Conservation (phyloP, 1,284 basidiomycete species). For the Earliella scabrosa region DNA sequence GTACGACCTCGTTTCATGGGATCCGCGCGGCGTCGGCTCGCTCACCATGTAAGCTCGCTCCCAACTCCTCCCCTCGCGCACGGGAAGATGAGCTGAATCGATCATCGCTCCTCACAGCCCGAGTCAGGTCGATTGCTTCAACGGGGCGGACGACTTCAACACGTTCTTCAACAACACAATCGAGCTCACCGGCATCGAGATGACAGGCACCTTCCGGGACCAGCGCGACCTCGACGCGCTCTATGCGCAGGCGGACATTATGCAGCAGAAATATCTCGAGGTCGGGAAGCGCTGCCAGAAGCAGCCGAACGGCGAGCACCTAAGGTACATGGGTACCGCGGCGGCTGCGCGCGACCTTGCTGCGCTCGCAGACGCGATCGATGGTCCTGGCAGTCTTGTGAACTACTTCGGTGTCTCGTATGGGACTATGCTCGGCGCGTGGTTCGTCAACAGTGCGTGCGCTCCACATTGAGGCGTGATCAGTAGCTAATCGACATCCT, state of each 20-base stretch:
- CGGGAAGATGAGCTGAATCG: too few relatives aligned
- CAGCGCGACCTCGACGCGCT: conserved; percentile 1
- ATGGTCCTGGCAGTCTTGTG: conserved; percentile 14
- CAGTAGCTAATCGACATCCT: too few relatives aligned
- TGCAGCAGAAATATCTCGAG: conserved; percentile 17
- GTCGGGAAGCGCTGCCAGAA: conserved; percentile 5
- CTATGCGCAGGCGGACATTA: conserved; percentile 5
- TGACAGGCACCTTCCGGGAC: conserved; percentile 11
- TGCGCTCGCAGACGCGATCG: conserved; percentile 20
- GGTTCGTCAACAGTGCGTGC: conserved; percentile 22
- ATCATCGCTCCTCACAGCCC: neutral
- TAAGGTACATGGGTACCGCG: conserved; percentile 20
- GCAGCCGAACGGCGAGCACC: neutral
- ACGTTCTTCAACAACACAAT: conserved; percentile 12
- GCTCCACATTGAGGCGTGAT: neutral
- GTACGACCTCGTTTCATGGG: conserved; percentile 3
- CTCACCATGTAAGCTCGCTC: neutral
- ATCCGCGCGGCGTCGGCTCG: conserved; percentile 1
- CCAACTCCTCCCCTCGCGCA: too few relatives aligned
- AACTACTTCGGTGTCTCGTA: conserved; percentile 20
- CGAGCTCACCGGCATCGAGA: conserved; percentile 11
- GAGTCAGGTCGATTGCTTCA: neutral
- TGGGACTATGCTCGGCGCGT: conserved; percentile 17
- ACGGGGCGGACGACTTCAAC: neutral
- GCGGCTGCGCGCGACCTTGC: conserved; percentile 20